Evolutionary conservation across 2,329 filamentous ascomycete species (phyloP).

Genomic region (Decorospora gaudefroyi): DNA sequence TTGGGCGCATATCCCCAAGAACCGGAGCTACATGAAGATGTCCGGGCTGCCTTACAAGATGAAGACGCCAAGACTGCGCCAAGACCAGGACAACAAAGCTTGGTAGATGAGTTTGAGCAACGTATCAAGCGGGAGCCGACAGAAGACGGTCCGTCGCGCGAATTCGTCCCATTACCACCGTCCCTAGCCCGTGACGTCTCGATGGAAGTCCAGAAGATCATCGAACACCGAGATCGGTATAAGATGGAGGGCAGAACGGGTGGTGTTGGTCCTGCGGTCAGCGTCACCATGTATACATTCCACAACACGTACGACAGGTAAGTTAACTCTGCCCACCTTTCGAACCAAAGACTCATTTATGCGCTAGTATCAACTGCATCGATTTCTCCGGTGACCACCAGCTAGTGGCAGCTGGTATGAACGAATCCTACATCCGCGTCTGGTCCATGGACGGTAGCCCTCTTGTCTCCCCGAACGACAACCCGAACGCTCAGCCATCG

Average conservation of each 20-base stretch:
- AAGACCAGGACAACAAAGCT: constrained; percentile 67
- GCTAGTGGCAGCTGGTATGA: constrained; percentile 84
- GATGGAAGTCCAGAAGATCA: constrained; percentile 91
- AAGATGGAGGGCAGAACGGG: constrained; percentile 83
- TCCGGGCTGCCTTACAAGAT: constrained; percentile 83
- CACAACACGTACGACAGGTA: constrained; percentile 93
- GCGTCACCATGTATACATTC: constrained; percentile 97
- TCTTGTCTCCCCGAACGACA: constrained; percentile 67
- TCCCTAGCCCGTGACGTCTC: constrained; percentile 87
- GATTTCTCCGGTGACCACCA: constrained; percentile 92
- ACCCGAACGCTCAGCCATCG: constrained; percentile 59
- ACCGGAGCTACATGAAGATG: constrained; percentile 76
- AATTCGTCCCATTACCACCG: constrained; percentile 82
- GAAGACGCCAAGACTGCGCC: constrained; percentile 80
- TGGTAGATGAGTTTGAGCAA: constrained; percentile 86
- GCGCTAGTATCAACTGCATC: constrained; percentile 78
- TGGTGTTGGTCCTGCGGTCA: constrained; percentile 79
- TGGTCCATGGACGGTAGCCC: constrained; percentile 89
- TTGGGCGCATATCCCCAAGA: constrained; percentile 87
- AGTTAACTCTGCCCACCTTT: constrained; percentile 36
- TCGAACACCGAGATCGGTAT: constrained; percentile 90
- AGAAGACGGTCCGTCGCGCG: constrained; percentile 76
- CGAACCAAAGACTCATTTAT: not conserved
- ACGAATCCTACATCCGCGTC: constrained; percentile 92
- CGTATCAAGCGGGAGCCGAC: constrained; percentile 88